Evolutionary conservation across 768 basidiomycete genomes (phyloP), one percentile per base, ranked within the genome.

Genomic region (Dentipellis fragilis): DNA sequence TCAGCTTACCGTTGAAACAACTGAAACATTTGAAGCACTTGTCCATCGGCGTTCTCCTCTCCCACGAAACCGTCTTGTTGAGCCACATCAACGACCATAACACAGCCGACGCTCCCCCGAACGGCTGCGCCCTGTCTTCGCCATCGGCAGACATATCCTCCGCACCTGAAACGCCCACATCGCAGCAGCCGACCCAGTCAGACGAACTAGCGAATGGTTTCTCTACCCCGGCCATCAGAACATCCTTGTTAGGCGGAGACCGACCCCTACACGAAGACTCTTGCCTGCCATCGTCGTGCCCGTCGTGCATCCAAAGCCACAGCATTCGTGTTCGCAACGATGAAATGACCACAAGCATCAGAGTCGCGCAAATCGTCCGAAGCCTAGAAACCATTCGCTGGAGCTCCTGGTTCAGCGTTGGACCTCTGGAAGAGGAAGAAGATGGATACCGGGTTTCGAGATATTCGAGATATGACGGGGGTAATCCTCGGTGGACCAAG

Each of bases 41-140:
- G 14, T 77, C 79, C 59, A 69, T 87, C 19, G 85, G 85, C 0
- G 69, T 87, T 49, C 82, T 80, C 62, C 76, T 87, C 17, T 86
- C 84, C 0, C 73, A 77, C 52, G 74, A 78, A 23, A 68, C 68
- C 40, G 66, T 83, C 55, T 65, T 84, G 17, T 71, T 75, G 54
- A 53, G 68, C 4, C 81, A 83, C 58, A 66, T 78, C 51, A 65
- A 63, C 17, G 61, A 66, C 42, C 81, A 83, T 56, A 6, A 6
- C 29, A 6, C 29, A 29, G 29, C 29, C 29, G 29, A 29, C 3
- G 29, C 6, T 29, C 51, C 55, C 7, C 23, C 52, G 8, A 38
- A 49, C 37, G 39, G 55, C 36, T 17, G 39, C 4, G 57, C 46
- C 39, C 50, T 53, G 3, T 14, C 57, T 11, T 59, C 54, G 23